Evolutionary conservation across 129 eudicot species (phyloP).

Genomic region (Mikania micrantha): DNA sequence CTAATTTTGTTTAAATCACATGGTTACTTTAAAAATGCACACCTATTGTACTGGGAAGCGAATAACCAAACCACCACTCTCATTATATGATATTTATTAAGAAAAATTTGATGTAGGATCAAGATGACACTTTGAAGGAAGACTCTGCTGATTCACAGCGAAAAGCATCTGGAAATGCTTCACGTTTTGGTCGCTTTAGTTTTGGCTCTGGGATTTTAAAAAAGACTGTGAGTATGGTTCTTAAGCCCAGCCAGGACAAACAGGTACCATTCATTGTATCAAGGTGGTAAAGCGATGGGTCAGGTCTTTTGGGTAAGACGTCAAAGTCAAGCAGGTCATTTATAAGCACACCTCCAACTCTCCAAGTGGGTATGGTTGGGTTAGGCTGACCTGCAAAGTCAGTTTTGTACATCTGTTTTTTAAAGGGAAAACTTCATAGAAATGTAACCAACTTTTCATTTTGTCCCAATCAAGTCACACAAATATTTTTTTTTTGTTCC

Average conservation of each 20-base stretch:
- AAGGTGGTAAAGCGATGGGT: background rate
- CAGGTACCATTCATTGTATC: conserved; percentile 46
- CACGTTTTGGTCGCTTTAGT: conserved; percentile 73
- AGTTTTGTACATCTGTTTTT: background rate
- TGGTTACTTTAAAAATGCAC: background rate
- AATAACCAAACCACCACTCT: background rate
- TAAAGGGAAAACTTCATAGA: too few species aligned
- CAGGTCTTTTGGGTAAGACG: background rate
- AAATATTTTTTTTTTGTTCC: too few species aligned
- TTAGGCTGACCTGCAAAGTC: background rate
- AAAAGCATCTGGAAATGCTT: conserved; percentile 46
- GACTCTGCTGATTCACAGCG: conserved; percentile 39
- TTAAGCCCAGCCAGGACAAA: conserved; percentile 73
- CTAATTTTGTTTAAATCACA: background rate
- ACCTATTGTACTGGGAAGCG: background rate
- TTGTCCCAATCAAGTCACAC: too few species aligned
- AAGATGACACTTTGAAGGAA: conserved; percentile 49
- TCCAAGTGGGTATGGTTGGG: background rate
- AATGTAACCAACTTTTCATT: too few species aligned
- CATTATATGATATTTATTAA: conserved; percentile 9
- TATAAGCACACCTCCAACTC: background rate
- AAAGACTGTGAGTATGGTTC: conserved; percentile 69
- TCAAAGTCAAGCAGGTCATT: background rate
- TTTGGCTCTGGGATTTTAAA: conserved; percentile 78
- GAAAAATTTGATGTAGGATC: conserved; percentile 34